Evolutionary conservation across 2,329 filamentous ascomycete species (phyloP).

Genomic region (Pseudogymnoascus sp.): DNA sequence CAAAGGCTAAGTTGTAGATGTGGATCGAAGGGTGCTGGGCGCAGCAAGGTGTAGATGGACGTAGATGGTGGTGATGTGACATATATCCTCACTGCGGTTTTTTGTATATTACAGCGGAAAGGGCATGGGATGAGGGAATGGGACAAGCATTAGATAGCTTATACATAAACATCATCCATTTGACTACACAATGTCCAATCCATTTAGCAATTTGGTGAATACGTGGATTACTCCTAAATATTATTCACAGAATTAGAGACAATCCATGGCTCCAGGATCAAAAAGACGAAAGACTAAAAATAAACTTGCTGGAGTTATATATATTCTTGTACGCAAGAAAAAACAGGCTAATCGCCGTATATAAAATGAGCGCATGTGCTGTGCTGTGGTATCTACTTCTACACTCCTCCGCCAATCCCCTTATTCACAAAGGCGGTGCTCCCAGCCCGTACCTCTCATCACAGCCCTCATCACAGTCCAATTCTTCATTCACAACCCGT

Average conservation of each 20-base stretch:
- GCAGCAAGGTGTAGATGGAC: neutral
- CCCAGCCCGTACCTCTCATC: neutral
- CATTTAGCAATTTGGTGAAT: neutral
- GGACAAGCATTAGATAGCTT: constrained; percentile 5
- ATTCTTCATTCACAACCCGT: neutral
- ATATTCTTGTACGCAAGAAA: constrained; percentile 2
- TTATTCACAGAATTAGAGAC: neutral
- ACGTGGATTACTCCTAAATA: too few relatives aligned
- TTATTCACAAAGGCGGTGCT: neutral
- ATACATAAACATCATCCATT: neutral
- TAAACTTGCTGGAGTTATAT: neutral
- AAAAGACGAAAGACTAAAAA: neutral
- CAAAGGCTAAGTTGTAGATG: constrained; percentile 77
- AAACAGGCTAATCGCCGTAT: neutral
- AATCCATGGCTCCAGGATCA: neutral
- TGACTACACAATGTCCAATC: neutral
- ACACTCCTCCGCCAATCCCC: neutral
- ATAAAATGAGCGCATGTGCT: constrained; percentile 1
- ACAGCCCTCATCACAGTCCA: constrained; percentile 2
- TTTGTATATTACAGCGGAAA: neutral
- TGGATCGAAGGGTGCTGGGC: neutral
- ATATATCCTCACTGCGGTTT: constrained; percentile 1
- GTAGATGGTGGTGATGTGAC: neutral
- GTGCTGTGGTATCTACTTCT: constrained; percentile 6
- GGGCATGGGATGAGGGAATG: neutral